A percentile compares a stretch with the other conserved stretches of the same genome.
Evolutionary conservation across 371 early-diverging fungal species (phyloP).

Genomic region (Mucor velutinosus): DNA sequence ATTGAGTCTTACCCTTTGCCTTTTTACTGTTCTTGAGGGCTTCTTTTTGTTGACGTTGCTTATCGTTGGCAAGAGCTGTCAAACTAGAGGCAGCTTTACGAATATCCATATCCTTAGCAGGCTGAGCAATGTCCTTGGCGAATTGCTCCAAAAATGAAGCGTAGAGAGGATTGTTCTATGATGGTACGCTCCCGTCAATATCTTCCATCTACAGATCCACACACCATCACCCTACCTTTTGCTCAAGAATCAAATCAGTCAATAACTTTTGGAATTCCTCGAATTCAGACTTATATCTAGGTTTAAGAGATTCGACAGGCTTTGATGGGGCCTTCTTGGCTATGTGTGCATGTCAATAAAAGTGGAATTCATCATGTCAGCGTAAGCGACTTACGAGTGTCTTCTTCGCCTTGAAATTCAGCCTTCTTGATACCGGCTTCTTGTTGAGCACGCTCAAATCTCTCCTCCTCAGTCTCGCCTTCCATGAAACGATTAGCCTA

Average conservation of each 20-base stretch:
- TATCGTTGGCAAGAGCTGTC: constrained; percentile 89
- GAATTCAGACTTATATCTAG: constrained; percentile 86
- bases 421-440: constrained; percentile 57
- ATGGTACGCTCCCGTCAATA: background rate
- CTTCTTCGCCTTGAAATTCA: constrained; percentile 49
- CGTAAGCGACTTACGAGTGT: constrained; percentile 10
- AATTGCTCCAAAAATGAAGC: constrained; percentile 77
- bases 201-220: background rate
- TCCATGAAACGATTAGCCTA: constrained; percentile 37
- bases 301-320: constrained; percentile 70
- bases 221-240: constrained; percentile 54
- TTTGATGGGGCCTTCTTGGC: constrained; percentile 33
- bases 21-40: constrained; percentile 72
- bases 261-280: constrained; percentile 73
- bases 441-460: constrained; percentile 59
- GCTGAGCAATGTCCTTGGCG: constrained; percentile 73
- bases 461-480: constrained; percentile 74
- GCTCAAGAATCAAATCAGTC: constrained; percentile 67
- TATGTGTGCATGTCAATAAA: constrained; percentile 11
- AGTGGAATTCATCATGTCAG: background rate
- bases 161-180: constrained; percentile 51
- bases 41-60: constrained; percentile 81
- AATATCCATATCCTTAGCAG: constrained; percentile 84
- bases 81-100: constrained; percentile 80
- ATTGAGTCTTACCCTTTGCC: constrained; percentile 57